Percentiles rank a stretch among this genome's conserved stretches.
These are phyloP conservation scores for Nakazawaea sp. DNA, from an alignment of 805 yeast species.

Conservation along the genomic window DNA sequence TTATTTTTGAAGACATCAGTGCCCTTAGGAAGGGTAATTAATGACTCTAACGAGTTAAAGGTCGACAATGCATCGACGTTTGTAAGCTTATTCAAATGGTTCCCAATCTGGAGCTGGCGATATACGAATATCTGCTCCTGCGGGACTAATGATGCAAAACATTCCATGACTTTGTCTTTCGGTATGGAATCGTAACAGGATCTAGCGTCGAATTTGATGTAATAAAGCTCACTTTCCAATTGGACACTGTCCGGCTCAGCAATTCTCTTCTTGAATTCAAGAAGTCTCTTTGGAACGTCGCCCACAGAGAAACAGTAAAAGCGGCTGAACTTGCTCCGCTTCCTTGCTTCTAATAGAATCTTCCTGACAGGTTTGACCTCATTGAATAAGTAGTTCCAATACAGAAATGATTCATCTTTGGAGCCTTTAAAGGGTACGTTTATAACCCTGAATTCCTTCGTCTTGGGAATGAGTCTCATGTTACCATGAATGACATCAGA, in stretches of 20 bases:
- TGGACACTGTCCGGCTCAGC: conserved; percentile 14
- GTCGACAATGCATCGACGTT: conserved; percentile 11
- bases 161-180: conserved; percentile 29
- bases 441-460: conserved; percentile 50
- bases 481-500: conserved; percentile 30
- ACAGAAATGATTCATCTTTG: conserved; percentile 26
- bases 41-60: conserved; percentile 11
- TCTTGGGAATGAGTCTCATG: conserved; percentile 54
- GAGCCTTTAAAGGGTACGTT: conserved; percentile 42
- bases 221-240: conserved; percentile 26
- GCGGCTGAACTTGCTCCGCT: conserved; percentile 10
- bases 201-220: conserved; percentile 68
- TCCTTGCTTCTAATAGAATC: conserved; percentile 27
- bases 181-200: conserved; percentile 75
- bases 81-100: conserved; percentile 12
- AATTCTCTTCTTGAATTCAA: conserved; percentile 29
- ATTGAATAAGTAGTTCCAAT: conserved; percentile 25
- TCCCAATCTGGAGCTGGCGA: conserved; percentile 8
- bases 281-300: conserved; percentile 36
- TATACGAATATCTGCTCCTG: conserved; percentile 1
- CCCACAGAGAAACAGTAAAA: conserved; percentile 25
- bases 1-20: conserved; percentile 6
- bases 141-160: conserved; percentile 25
- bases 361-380: conserved; percentile 37
- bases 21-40: conserved; percentile 15